Evolutionary conservation across 116 monocot species (phyloP).

Genomic region (Trichopus zeylanicus): DNA sequence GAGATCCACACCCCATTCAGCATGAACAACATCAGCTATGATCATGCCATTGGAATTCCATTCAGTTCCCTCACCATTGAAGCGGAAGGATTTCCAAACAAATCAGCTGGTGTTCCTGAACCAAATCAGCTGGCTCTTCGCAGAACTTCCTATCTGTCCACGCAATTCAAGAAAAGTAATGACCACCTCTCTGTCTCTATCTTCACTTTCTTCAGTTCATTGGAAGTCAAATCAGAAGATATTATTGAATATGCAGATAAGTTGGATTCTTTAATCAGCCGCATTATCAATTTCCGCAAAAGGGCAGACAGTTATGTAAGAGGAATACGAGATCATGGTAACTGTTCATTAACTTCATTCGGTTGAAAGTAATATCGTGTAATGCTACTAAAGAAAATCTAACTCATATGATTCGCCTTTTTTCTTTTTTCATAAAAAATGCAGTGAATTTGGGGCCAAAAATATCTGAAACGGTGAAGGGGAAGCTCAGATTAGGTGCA

Average conservation of each 20-base stretch:
- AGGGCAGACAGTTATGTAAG: constrained; percentile 31
- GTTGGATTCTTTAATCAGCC: constrained; percentile 15
- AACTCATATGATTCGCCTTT: too few species aligned
- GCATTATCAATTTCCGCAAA: constrained; percentile 51
- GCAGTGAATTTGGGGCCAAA: constrained; percentile 49
- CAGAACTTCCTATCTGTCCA: constrained; percentile 10
- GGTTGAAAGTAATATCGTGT: not conserved
- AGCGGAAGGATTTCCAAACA: constrained; percentile 5
- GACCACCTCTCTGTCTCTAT: not conserved
- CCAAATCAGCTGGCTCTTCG: constrained; percentile 2
- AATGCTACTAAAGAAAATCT: not conserved
- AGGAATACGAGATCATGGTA: constrained; percentile 46
- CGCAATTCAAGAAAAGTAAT: constrained; percentile 31
- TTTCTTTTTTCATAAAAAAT: not conserved
- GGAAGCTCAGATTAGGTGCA: constrained; percentile 55
- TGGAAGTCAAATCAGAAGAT: not conserved
- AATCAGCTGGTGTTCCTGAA: constrained; percentile 10
- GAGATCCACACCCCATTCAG: not conserved
- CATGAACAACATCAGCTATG: constrained; percentile 30
- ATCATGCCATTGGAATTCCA: constrained; percentile 27
- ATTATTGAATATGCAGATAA: constrained; percentile 17
- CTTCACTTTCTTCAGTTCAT: not conserved
- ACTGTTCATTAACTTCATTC: too few species aligned
- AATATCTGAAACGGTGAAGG: constrained; percentile 59
- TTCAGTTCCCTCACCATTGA: constrained; percentile 11